Evolutionary conservation across 768 basidiomycete species (phyloP).

Genomic region (Lactarius hengduanensis): DNA sequence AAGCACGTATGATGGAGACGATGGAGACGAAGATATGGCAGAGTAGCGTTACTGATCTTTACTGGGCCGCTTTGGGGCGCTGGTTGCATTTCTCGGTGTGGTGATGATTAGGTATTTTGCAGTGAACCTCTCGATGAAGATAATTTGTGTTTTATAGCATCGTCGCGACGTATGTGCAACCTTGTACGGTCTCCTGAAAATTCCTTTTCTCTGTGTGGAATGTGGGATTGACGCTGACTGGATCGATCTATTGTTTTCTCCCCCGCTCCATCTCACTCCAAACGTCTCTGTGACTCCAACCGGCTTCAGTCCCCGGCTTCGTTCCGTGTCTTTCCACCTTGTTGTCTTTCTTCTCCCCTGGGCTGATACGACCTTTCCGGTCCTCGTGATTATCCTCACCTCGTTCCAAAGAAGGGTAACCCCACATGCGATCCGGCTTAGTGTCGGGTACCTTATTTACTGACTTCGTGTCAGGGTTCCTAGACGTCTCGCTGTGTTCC

Average conservation of each 20-base stretch:
- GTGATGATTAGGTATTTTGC: constrained; percentile 17
- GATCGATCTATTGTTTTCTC: background rate
- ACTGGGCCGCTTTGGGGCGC: constrained; percentile 5
- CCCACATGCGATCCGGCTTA: background rate
- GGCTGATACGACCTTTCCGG: background rate
- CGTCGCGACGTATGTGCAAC: constrained; percentile 18
- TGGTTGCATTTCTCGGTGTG: background rate
- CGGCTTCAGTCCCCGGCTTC: background rate
- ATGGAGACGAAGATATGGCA: constrained; percentile 23
- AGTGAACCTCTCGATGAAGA: constrained; percentile 10
- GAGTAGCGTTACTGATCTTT: constrained; percentile 19
- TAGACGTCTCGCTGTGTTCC: background rate
- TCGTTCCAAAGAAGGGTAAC: background rate
- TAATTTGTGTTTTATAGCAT: constrained; percentile 18
- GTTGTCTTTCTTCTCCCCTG: background rate
- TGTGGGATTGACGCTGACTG: constrained; percentile 6
- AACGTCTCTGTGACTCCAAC: background rate
- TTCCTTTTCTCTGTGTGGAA: background rate
- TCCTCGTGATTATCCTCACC: background rate
- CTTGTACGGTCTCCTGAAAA: constrained; percentile 8
- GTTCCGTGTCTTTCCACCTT: background rate
- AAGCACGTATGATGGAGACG: constrained; percentile 27
- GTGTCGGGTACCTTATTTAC: background rate
- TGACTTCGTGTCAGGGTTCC: background rate
- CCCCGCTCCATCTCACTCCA: background rate